A percentile compares a stretch with the other conserved stretches of the same genome.
phyloP scores from a whole-genome alignment of 441 rosid genomes.

The Kokia cookei region DNA sequence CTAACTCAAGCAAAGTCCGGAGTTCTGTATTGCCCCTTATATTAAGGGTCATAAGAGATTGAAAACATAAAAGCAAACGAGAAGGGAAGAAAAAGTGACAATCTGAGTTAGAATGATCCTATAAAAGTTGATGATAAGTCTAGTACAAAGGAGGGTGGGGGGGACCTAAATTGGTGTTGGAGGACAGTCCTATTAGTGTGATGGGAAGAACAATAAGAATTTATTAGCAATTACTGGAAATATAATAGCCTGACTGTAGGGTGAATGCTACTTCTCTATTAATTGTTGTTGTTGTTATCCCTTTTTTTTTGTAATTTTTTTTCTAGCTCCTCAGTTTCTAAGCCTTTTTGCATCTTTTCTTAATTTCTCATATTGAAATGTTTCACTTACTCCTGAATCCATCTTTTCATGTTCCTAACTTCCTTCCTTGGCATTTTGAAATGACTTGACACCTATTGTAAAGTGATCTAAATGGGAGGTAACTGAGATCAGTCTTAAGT shows the following conservation, averaged over 20 bases:
- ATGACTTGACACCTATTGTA: background rate
- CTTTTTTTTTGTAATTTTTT: background rate
- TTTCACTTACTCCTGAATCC: background rate
- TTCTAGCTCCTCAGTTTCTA: background rate
- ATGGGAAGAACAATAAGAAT: background rate
- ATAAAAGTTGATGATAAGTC: background rate
- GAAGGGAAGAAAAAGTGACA: background rate
- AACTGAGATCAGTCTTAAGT: background rate
- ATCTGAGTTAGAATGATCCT: background rate
- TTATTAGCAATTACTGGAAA: background rate
- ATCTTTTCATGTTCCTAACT: background rate
- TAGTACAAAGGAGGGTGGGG: background rate
- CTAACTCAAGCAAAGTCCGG: background rate
- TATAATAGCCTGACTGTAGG: background rate
- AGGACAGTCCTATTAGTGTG: background rate
- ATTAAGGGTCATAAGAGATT: background rate
- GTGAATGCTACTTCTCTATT: background rate
- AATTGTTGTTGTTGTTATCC: no score
- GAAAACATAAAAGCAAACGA: background rate
- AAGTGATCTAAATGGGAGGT: background rate
- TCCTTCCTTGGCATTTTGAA: conserved; percentile 1
- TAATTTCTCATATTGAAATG: background rate
- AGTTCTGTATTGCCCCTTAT: background rate
- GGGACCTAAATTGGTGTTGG: background rate
- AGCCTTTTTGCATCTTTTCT: background rate